A percentile compares a stretch with the other conserved stretches of the same genome.
These are phyloP conservation scores for Diaporthe caulivora DNA, from an alignment of 2,329 filamentous ascomycete species.

Conservation along the genomic window DNA sequence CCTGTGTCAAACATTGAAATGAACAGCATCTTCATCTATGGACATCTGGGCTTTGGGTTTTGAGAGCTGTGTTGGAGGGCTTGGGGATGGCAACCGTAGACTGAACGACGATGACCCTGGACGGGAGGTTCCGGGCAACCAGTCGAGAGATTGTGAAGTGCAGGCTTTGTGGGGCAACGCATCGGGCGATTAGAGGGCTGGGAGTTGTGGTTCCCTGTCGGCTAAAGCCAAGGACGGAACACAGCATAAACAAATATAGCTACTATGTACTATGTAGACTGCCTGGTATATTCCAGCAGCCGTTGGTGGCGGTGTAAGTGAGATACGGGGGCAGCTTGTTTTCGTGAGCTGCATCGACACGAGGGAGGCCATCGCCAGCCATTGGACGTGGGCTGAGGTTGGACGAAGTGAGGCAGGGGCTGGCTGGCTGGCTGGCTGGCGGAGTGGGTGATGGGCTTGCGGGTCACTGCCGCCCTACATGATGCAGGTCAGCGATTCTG, in stretches of 20 bases:
- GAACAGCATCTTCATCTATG: neutral
- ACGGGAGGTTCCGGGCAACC: neutral
- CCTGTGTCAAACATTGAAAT: neutral
- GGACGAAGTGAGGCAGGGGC: neutral
- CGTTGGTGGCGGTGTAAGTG: conserved; percentile 18
- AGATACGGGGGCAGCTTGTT: conserved; percentile 14
- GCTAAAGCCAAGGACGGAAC: neutral
- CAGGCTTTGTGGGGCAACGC: conserved; percentile 15
- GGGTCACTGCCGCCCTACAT: conserved; percentile 37
- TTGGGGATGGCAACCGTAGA: neutral
- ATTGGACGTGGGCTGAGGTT: conserved; percentile 15
- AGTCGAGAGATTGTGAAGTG: conserved; percentile 21
- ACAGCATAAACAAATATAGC: neutral
- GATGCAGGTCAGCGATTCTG: conserved; percentile 11
- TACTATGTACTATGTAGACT: too few species aligned
- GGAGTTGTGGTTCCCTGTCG: neutral
- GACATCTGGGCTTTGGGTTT: neutral
- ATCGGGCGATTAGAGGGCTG: neutral
- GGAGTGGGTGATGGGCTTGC: conserved; percentile 3
- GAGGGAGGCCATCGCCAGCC: neutral
- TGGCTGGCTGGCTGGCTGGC: too few species aligned
- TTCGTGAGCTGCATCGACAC: conserved; percentile 4
- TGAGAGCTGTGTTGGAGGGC: neutral
- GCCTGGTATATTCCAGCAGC: neutral
- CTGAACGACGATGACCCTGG: neutral